Conservation (phyloP, 257 asterid genomes). For the Solanum paucissectum region DNA sequence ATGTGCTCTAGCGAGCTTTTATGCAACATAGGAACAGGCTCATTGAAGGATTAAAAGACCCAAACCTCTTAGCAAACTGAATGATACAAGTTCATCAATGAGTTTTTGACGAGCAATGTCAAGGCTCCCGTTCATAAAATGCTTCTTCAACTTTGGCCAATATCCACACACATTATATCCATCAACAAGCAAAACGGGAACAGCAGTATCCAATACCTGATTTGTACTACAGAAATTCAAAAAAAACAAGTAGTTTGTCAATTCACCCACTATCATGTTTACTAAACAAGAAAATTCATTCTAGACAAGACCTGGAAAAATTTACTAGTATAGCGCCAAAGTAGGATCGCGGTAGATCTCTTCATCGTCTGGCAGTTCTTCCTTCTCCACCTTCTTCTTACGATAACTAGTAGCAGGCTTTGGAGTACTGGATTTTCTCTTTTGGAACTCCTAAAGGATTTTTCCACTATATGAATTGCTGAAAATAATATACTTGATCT, state of each 20-base stretch:
- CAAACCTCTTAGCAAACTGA: conserved; percentile 85
- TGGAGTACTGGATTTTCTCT: conserved; percentile 44
- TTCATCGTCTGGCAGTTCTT: conserved; percentile 60
- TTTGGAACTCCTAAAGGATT: conserved; percentile 56
- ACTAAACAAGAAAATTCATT: conserved; percentile 3
- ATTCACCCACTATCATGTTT: not conserved
- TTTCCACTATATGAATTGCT: conserved; percentile 5
- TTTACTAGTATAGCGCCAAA: conserved; percentile 65
- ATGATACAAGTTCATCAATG: conserved; percentile 73
- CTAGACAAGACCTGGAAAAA: conserved; percentile 16
- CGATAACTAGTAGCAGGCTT: conserved; percentile 91
- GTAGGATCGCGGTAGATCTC: conserved; percentile 85
- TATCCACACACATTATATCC: conserved; percentile 96
- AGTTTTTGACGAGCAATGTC: conserved; percentile 96
- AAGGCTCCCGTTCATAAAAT: conserved; percentile 71
- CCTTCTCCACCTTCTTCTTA: conserved; percentile 77
- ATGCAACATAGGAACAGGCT: not conserved
- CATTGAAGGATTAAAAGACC: conserved; percentile 11
- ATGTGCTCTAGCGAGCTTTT: not conserved
- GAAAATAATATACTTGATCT: not conserved
- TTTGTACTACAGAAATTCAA: conserved; percentile 44
- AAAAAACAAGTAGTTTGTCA: not conserved
- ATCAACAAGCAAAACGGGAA: conserved; percentile 93
- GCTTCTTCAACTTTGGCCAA: conserved; percentile 93
- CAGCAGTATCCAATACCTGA: conserved; percentile 66